These are phyloP conservation scores for Metschnikowia picachoensis DNA, from an alignment of 805 yeast species.

Conservation along the genomic window DNA sequence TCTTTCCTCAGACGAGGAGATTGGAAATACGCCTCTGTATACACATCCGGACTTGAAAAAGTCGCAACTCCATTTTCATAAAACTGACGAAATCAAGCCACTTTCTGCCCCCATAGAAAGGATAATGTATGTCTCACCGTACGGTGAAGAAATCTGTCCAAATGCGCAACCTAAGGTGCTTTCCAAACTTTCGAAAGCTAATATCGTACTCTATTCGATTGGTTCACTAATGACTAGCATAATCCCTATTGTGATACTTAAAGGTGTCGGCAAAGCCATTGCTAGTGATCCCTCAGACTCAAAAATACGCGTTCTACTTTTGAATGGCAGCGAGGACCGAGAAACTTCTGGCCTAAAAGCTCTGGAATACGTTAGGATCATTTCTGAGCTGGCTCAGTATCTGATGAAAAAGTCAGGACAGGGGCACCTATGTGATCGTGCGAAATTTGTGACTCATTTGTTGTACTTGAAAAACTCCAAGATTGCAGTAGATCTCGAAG, in stretches of 20 bases:
- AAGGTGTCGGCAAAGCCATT: constrained; percentile 69
- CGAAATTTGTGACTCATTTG: constrained; percentile 58
- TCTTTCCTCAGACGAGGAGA: constrained; percentile 33
- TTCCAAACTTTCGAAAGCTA: constrained; percentile 45
- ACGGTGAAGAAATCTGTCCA: constrained; percentile 84
- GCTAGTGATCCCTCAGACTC: constrained; percentile 13
- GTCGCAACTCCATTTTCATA: constrained; percentile 72
- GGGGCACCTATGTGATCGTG: constrained; percentile 28
- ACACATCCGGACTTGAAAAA: constrained; percentile 73
- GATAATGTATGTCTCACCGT: constrained; percentile 77
- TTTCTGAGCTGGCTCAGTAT: constrained; percentile 54
- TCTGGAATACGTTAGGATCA: constrained; percentile 50
- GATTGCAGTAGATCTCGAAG: constrained; percentile 45
- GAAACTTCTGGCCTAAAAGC: constrained; percentile 74
- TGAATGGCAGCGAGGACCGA: constrained; percentile 75
- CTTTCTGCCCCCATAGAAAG: constrained; percentile 71
- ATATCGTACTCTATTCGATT: constrained; percentile 67
- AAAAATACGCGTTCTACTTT: constrained; percentile 53
- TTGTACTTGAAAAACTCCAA: constrained; percentile 50
- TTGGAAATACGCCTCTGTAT: constrained; percentile 65
- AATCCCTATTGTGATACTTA: constrained; percentile 69
- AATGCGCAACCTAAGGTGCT: constrained; percentile 61
- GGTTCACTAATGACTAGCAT: constrained; percentile 89
- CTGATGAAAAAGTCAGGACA: constrained; percentile 34
- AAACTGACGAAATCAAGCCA: constrained; percentile 51